A percentile compares a stretch with the other conserved stretches of the same genome.
Conservation (phyloP, 768 basidiomycete genomes). For the Mycena galericulata region DNA sequence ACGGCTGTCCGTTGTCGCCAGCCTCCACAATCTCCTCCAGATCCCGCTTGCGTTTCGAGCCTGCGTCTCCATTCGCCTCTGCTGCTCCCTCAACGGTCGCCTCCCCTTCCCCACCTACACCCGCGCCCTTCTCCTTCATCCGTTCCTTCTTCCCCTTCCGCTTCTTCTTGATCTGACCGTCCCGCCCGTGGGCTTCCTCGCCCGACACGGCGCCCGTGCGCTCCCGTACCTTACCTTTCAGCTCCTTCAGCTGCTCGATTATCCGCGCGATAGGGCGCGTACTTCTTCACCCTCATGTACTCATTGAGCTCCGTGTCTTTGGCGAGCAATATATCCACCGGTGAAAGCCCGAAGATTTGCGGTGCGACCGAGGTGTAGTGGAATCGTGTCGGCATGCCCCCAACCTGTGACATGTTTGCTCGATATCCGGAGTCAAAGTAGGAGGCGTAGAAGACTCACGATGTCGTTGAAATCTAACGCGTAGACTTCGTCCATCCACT, state of each 20-base stretch:
- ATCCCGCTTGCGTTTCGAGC: constrained; percentile 33
- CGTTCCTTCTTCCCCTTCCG: constrained; percentile 35
- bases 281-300: constrained; percentile 89
- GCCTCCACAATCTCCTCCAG: constrained; percentile 29
- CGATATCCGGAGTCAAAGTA: constrained; percentile 9
- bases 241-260: constrained; percentile 73
- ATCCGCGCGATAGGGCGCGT: constrained; percentile 88
- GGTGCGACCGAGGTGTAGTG: constrained; percentile 82
- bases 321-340: constrained; percentile 90
- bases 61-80: constrained; percentile 10
- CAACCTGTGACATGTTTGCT: constrained; percentile 66
- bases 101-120: constrained; percentile 10
- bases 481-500: constrained; percentile 94
- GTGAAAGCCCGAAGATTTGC: constrained; percentile 75
- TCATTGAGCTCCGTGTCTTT: constrained; percentile 94
- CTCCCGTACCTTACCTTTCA: constrained; percentile 71
- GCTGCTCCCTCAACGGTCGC: neutral
- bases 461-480: constrained; percentile 96
- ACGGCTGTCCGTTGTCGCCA: constrained; percentile 20
- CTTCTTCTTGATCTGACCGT: constrained; percentile 29
- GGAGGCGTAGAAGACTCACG: constrained; percentile 57
- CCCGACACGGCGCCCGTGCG: constrained; percentile 45
- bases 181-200: constrained; percentile 8
- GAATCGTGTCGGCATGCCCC: constrained; percentile 92
- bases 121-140: constrained; percentile 21